These are phyloP conservation scores for Ampelocalamus luodianensis DNA, from an alignment of 176 grass and related monocot genomes.

Conservation along the genomic window DNA sequence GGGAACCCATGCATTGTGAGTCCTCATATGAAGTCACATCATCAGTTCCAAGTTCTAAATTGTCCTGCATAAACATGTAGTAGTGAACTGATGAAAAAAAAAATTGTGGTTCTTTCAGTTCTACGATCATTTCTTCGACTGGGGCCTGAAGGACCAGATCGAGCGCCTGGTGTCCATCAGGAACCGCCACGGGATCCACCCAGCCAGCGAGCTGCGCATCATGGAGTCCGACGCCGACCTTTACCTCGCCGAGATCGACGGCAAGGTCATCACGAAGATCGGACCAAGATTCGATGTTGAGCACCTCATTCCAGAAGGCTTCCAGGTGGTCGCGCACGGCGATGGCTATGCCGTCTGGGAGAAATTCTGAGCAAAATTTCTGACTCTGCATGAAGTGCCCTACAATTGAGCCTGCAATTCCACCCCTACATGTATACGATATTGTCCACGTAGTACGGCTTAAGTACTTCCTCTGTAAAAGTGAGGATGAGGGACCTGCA, in stretches of 20 bases:
- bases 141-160: constrained; percentile 68
- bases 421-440: not conserved
- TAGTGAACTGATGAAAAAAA: not conserved
- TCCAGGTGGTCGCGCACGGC: constrained; percentile 52
- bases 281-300: constrained; percentile 48
- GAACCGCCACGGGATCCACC: constrained; percentile 50
- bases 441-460: not conserved
- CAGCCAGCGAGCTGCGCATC: constrained; percentile 58
- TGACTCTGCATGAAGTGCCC: too few species aligned
- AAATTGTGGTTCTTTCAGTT: constrained; percentile 54
- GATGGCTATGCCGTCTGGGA: constrained; percentile 68
- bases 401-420: too few species aligned
- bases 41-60: too few species aligned
- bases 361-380: constrained; percentile 34
- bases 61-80: not conserved
- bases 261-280: constrained; percentile 63
- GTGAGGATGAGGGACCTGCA: not conserved
- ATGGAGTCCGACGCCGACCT: constrained; percentile 68
- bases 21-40: not conserved
- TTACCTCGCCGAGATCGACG: constrained; percentile 70
- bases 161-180: constrained; percentile 57
- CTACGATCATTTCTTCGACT: constrained; percentile 84
- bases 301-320: constrained; percentile 56
- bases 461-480: not conserved
- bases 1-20: not conserved